phyloP scores from a whole-genome alignment of 2,329 filamentous ascomycete species.

The Lojkania enalia region DNA sequence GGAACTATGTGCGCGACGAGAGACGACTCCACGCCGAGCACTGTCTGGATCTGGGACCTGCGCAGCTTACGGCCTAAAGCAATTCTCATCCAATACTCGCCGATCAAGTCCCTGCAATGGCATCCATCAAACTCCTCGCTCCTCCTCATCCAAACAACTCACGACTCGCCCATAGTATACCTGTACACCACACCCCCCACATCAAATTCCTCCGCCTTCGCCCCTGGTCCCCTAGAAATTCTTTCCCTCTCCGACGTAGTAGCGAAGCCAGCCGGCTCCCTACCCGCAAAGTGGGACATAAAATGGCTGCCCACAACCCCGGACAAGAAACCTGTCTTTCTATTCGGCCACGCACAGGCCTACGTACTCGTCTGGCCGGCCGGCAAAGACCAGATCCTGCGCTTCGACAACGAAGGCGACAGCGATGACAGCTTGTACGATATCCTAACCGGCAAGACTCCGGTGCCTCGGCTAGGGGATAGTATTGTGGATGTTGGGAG shows the following conservation, averaged over 20 bases:
- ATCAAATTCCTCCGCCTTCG: conserved; percentile 15
- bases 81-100: conserved; percentile 51
- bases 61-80: conserved; percentile 40
- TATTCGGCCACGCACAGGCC: conserved; percentile 41
- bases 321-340: conserved; percentile 41
- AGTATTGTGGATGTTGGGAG: conserved; percentile 22
- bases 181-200: conserved; percentile 37
- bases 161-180: conserved; percentile 46
- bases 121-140: conserved; percentile 43
- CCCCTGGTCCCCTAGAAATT: conserved; percentile 25
- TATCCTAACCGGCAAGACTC: conserved; percentile 52
- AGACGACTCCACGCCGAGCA: conserved; percentile 46
- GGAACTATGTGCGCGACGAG: conserved; percentile 45
- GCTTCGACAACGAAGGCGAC: conserved; percentile 35
- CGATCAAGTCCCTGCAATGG: conserved; percentile 50
- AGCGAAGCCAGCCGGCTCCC: conserved; percentile 25
- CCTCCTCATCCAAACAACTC: conserved; percentile 49
- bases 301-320: conserved; percentile 31
- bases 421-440: conserved; percentile 54
- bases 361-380: conserved; percentile 49
- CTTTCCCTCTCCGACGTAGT: conserved; percentile 28
- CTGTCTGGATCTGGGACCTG: conserved; percentile 54
- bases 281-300: conserved; percentile 25
- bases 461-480: conserved; percentile 36
- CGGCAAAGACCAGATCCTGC: conserved; percentile 42